Base-by-base conservation (phyloP, 768 basidiomycete species). In the Pilatotrama ljubarskyi region DNA sequence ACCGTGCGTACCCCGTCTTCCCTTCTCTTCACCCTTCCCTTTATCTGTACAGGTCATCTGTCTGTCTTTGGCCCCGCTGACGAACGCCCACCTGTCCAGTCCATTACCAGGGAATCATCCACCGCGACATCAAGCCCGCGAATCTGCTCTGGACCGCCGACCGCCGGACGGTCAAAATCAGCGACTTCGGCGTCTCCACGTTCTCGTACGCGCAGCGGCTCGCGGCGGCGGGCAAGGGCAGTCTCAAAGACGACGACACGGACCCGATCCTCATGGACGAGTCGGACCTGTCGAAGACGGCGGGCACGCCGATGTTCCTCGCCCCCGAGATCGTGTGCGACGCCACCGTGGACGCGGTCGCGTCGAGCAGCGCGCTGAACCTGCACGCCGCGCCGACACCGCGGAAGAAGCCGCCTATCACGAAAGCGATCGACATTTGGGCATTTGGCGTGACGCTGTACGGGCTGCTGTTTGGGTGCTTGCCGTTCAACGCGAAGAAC, bases 101-200 rank as follows among this genome's bases (percentile, higher is more conserved):
- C 1, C 97, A 99, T 71, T 85, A 90, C 68, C 95, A 98, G 70
- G 97, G 96, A 22, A 98, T 99, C 73, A 98, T 99, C 50, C 97
- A 99, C 75, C 92, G 97, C 58, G 97, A 99, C 76, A 98, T 99
- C 78, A 99, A 99, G 72, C 97, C 97, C 25, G 93, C 95, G 46
- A 99, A 99, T 74, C 85, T 99, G 22, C 82, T 99, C 26, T 94
- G 92, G 87, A 90, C 90, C 2, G 81, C 82, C 25, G 91, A 96
- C 76, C 87, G 91, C 53, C 84, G 84, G 59, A 84, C 84, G 58
- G 95, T 98, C 75, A 99, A 99, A 76, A 98, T 99, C 61, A 93
- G 90, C 25, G 97, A 99, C 75, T 98, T 99, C 74, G 97, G 97
- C 52, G 94, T 97, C 52, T 95, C 96, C 15, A 93, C 96, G 71